Percentiles rank a stretch among this genome's conserved stretches.
These are phyloP conservation scores for Sphaerulina vaccinii DNA, from an alignment of 2,329 filamentous ascomycete genomes.

Conservation along the genomic window DNA sequence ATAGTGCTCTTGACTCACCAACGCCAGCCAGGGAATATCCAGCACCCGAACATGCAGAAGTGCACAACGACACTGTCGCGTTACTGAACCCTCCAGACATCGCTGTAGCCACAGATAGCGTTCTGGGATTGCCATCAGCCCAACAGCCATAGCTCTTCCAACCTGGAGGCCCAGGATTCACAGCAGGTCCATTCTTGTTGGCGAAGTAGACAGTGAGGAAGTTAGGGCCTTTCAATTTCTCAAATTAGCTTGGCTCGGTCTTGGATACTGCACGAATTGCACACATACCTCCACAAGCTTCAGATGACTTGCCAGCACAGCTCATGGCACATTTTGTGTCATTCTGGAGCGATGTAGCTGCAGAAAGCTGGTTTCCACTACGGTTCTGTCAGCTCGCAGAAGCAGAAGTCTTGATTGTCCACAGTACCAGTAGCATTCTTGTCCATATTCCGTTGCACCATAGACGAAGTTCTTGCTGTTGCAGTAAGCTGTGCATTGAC, in stretches of 20 bases:
- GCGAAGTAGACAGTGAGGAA: conserved; percentile 30
- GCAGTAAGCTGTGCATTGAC: conserved; percentile 25
- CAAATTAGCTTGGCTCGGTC: no score
- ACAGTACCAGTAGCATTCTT: conserved; percentile 17
- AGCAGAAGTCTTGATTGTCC: conserved; percentile 17
- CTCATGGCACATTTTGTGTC: conserved; percentile 32
- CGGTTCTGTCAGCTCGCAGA: conserved; percentile 8
- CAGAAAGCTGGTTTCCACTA: conserved; percentile 27
- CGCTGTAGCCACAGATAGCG: conserved; percentile 22
- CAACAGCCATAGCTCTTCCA: conserved; percentile 38
- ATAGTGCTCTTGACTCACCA: conserved; percentile 1
- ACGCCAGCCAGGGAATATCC: conserved; percentile 36
- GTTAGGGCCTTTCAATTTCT: no score
- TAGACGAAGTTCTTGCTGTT: conserved; percentile 26
- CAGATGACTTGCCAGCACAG: conserved; percentile 32
- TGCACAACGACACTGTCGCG: conserved; percentile 31
- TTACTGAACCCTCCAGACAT: conserved; percentile 28
- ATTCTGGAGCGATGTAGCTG: conserved; percentile 21
- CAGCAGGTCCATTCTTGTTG: conserved; percentile 23
- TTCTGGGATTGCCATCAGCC: conserved; percentile 28
- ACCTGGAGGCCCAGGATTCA: conserved; percentile 23
- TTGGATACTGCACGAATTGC: no score
- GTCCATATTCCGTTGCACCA: conserved; percentile 28
- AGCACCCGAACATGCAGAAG: conserved; percentile 28
- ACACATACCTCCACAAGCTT: conserved; percentile 32